These are phyloP conservation scores for Metschnikowia reukaufii DNA, from an alignment of 805 yeast genomes.

Conservation along the genomic window DNA sequence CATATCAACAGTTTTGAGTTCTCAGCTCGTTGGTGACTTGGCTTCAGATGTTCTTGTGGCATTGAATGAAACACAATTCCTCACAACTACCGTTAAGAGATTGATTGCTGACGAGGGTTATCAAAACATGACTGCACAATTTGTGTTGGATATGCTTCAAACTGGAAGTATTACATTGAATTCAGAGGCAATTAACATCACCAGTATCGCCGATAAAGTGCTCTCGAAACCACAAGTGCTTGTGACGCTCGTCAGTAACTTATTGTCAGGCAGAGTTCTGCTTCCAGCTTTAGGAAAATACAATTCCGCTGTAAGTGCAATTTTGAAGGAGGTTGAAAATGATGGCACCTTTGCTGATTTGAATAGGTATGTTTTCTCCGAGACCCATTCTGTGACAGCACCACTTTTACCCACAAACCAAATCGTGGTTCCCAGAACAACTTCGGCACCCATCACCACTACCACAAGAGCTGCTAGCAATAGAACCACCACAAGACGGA, in stretches of 20 bases:
- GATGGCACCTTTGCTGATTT: conserved; percentile 39
- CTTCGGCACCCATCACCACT: conserved; percentile 3
- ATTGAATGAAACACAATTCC: conserved; percentile 42
- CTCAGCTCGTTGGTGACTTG: conserved; percentile 26
- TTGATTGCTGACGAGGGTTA: conserved; percentile 36
- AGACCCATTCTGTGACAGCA: conserved; percentile 18
- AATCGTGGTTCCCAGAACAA: conserved; percentile 19
- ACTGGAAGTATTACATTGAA: conserved; percentile 29
- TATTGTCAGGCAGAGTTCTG: conserved; percentile 25
- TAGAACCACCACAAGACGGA: not conserved
- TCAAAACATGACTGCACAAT: conserved; percentile 35
- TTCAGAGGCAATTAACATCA: conserved; percentile 26
- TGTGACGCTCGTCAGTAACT: conserved; percentile 22
- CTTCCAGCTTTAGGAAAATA: conserved; percentile 27
- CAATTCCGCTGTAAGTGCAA: conserved; percentile 29
- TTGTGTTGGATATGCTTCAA: conserved; percentile 28
- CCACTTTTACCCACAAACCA: conserved; percentile 19
- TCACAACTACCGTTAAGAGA: conserved; percentile 37
- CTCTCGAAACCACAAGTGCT: conserved; percentile 27
- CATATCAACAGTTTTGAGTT: conserved; percentile 28
- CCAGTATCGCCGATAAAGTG: conserved; percentile 25
- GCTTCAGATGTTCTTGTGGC: conserved; percentile 32
- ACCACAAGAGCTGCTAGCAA: not conserved
- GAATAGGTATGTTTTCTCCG: conserved; percentile 35
- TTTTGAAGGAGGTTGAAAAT: conserved; percentile 33